phyloP scores from a whole-genome alignment of 139 green algal genomes.

The Micromonas pusilla region DNA sequence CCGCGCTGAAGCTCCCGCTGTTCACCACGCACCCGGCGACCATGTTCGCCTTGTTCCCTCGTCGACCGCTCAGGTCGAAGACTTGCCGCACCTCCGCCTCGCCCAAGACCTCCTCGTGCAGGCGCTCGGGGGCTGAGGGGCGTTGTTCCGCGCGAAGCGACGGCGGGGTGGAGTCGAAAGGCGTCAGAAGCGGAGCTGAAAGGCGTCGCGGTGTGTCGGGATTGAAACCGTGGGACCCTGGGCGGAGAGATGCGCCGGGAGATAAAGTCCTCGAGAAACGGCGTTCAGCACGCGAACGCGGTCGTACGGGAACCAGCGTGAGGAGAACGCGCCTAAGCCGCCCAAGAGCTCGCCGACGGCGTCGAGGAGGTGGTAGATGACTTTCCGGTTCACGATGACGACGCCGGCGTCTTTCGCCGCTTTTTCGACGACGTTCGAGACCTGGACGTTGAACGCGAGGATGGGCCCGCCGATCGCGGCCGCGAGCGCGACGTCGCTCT shows the following conservation, averaged over 20 bases:
- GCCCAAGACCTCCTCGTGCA: conserved; percentile 8
- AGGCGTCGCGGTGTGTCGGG: no score
- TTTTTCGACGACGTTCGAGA: no score
- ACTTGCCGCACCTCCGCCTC: conserved; percentile 3
- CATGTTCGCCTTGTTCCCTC: conserved; percentile 8
- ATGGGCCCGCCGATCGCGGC: conserved; percentile 17
- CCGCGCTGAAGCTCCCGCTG: background rate
- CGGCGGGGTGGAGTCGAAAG: no score
- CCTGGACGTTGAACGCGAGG: conserved; percentile 33
- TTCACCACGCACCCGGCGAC: conserved; percentile 13
- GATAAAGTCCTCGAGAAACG: no score
- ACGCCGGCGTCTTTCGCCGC: conserved; percentile 37
- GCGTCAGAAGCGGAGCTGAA: no score
- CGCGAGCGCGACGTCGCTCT: conserved; percentile 26
- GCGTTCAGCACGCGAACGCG: no score
- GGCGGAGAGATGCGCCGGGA: no score
- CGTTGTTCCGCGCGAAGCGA: no score
- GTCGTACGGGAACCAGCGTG: no score
- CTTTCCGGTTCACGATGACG: background rate
- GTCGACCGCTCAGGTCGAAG: conserved; percentile 4
- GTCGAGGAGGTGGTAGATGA: conserved; percentile 35
- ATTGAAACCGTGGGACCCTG: no score
- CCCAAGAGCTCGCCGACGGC: conserved; percentile 16
- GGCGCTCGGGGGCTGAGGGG: conserved; percentile 3
- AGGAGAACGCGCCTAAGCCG: no score